phyloP scores from a whole-genome alignment of 106 monocot genomes.

The Dendrobium catenatum region DNA sequence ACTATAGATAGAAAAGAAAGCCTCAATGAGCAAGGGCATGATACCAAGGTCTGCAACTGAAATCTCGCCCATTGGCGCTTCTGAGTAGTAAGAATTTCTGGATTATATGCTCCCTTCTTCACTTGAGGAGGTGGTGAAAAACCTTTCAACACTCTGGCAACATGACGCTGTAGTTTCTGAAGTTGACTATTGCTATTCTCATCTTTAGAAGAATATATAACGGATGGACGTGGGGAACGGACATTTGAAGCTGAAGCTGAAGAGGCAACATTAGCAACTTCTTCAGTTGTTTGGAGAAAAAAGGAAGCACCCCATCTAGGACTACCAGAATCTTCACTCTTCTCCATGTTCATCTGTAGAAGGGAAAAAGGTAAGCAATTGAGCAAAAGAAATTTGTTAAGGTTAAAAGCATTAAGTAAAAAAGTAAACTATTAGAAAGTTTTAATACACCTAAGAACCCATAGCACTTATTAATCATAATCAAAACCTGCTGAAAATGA shows the following conservation, averaged over 20 bases:
- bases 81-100: slow-evolving; percentile 88
- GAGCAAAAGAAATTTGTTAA: background rate
- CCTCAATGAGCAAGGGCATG: background rate
- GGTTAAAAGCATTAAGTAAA: background rate
- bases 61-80: slow-evolving; percentile 95
- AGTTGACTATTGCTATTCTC: slow-evolving; percentile 51
- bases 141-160: slow-evolving; percentile 60
- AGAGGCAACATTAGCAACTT: slow-evolving; percentile 50
- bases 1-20: slow-evolving; percentile 5
- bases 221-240: slow-evolving; percentile 60
- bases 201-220: slow-evolving; percentile 74
- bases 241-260: slow-evolving; percentile 53
- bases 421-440: background rate
- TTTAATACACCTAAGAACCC: background rate
- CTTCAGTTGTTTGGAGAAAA: slow-evolving; percentile 68
- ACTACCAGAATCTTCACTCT: slow-evolving; percentile 54
- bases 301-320: slow-evolving; percentile 48
- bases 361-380: background rate
- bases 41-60: slow-evolving; percentile 70
- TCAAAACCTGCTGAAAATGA: background rate
- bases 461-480: background rate
- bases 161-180: slow-evolving; percentile 71
- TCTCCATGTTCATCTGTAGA: slow-evolving; percentile 34
- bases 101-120: slow-evolving; percentile 72
- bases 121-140: slow-evolving; percentile 70